Evolutionary conservation across 352 stramenopile genomes (phyloP).

Genomic region (Globisporangium paroecandrum): DNA sequence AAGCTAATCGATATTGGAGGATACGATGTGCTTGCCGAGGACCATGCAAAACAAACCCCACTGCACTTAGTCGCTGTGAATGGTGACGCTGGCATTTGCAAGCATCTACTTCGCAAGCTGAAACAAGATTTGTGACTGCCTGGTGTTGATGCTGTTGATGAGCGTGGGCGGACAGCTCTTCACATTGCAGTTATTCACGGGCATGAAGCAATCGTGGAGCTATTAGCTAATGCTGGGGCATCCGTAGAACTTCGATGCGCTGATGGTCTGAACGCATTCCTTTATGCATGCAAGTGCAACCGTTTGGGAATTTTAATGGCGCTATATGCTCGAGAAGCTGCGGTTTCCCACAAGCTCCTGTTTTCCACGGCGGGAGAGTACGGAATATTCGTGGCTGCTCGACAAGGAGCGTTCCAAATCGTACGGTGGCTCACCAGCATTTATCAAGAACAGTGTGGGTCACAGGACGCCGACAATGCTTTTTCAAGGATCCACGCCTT

Average conservation of each 20-base stretch:
- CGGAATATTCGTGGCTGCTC: slow-evolving; percentile 46
- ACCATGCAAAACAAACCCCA: slow-evolving; percentile 41
- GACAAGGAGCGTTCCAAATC: slow-evolving; percentile 33
- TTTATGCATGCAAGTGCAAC: slow-evolving; percentile 53
- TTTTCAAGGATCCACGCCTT: slow-evolving; percentile 8
- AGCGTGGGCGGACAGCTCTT: slow-evolving; percentile 35
- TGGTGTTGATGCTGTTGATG: slow-evolving; percentile 22
- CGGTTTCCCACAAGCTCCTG: slow-evolving; percentile 23
- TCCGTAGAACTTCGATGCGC: slow-evolving; percentile 31
- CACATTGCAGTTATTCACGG: slow-evolving; percentile 48
- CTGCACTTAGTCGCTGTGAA: slow-evolving; percentile 44
- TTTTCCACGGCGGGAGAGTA: slow-evolving; percentile 30
- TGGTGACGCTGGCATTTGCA: slow-evolving; percentile 40
- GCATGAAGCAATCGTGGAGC: slow-evolving; percentile 34
- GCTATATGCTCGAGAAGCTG: slow-evolving; percentile 24
- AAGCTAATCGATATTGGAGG: slow-evolving; percentile 35
- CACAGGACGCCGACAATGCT: background rate
- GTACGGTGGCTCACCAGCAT: slow-evolving; percentile 50
- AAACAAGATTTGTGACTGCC: slow-evolving; percentile 13
- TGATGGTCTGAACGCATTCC: slow-evolving; percentile 36
- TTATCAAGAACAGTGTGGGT: slow-evolving; percentile 16
- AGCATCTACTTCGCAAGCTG: slow-evolving; percentile 34
- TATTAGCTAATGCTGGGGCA: slow-evolving; percentile 36
- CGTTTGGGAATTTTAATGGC: slow-evolving; percentile 45
- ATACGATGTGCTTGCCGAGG: slow-evolving; percentile 42